These are phyloP conservation scores for Ceratocystis huliohia DNA, from an alignment of 2,329 filamentous ascomycete species.

Conservation along the genomic window DNA sequence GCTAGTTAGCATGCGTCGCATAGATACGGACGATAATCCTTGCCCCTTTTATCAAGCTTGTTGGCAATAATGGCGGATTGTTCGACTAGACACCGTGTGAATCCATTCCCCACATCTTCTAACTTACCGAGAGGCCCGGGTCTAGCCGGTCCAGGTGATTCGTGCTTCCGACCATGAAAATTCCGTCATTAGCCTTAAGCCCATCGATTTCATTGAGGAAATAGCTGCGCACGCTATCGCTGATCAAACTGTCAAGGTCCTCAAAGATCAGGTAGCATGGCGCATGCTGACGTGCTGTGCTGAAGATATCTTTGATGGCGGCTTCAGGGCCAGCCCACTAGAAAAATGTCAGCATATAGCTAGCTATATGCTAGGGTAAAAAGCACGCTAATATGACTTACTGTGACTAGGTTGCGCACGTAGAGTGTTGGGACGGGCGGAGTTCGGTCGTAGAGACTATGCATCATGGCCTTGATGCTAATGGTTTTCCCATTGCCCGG, in stretches of 20 bases:
- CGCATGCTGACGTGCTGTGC: conserved; percentile 46
- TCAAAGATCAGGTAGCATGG: conserved; percentile 62
- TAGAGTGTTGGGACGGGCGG: conserved; percentile 47
- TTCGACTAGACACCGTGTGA: neutral
- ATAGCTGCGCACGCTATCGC: conserved; percentile 48
- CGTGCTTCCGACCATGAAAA: conserved; percentile 55
- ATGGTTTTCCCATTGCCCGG: conserved; percentile 57
- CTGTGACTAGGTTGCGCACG: conserved; percentile 40
- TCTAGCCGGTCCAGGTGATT: conserved; percentile 55
- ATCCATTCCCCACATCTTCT: no score
- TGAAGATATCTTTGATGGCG: conserved; percentile 41
- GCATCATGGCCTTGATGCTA: conserved; percentile 58
- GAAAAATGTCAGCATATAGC: conserved; percentile 24
- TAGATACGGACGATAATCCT: neutral
- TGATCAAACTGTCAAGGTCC: conserved; percentile 56
- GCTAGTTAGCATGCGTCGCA: neutral
- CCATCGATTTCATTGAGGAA: conserved; percentile 65
- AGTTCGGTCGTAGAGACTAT: conserved; percentile 43
- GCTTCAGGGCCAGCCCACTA: conserved; percentile 44
- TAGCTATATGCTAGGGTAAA: neutral
- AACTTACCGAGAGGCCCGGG: conserved; percentile 45
- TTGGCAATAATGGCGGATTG: neutral
- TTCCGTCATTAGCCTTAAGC: conserved; percentile 55
- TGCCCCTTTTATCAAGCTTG: neutral
- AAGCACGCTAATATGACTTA: conserved; percentile 25